phyloP scores from a whole-genome alignment of 208 protist genomes.

The Trypanosoma rangeli region DNA sequence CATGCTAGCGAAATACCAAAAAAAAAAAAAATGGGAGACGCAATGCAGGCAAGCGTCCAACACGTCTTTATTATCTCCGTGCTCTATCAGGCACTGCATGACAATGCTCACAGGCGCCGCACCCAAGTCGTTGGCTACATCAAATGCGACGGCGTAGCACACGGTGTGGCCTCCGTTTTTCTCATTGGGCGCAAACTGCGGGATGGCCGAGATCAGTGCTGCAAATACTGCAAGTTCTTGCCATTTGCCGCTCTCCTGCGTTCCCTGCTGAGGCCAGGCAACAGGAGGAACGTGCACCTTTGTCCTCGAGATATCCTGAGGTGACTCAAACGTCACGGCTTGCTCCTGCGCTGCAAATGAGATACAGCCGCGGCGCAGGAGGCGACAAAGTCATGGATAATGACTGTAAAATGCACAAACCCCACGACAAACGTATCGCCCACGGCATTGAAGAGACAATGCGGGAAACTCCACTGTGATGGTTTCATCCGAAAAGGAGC shows the following conservation, averaged over 20 bases:
- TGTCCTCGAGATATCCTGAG: constrained; percentile 37
- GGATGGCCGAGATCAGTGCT: constrained; percentile 26
- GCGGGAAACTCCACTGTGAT: constrained; percentile 35
- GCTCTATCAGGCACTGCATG: constrained; percentile 20
- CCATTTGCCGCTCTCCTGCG: too few species aligned
- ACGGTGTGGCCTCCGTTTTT: background rate
- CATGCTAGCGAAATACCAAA: constrained; percentile 10
- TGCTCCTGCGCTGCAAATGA: constrained; percentile 59
- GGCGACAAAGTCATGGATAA: constrained; percentile 24
- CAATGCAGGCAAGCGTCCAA: constrained; percentile 21
- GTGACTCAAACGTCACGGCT: constrained; percentile 47
- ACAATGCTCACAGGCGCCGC: constrained; percentile 12
- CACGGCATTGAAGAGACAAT: constrained; percentile 30
- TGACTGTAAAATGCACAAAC: constrained; percentile 41
- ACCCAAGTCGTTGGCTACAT: constrained; percentile 3
- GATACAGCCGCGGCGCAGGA: constrained; percentile 36
- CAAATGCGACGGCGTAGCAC: background rate
- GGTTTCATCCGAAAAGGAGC: constrained; percentile 34
- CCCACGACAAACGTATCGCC: constrained; percentile 38
- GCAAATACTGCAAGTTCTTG: too few species aligned
- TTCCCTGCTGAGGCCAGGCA: too few species aligned
- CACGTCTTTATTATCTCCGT: constrained; percentile 26
- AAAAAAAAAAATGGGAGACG: constrained; percentile 2
- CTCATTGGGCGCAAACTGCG: background rate
- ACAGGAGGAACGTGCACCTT: too few species aligned